phyloP scores from a whole-genome alignment of 257 asterid genomes.

The Nicotiana noctiflora region DNA sequence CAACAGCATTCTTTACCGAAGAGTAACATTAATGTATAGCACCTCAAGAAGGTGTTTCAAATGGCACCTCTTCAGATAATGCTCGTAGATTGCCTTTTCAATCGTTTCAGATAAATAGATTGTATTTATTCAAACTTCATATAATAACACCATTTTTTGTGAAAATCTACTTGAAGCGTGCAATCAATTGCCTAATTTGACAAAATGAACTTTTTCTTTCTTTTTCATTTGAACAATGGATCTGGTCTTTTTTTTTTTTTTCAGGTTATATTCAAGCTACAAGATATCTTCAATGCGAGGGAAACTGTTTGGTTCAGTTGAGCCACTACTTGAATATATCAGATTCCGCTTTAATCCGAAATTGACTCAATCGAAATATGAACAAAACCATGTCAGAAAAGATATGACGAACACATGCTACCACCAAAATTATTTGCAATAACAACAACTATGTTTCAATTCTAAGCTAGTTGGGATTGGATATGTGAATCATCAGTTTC shows the following conservation, averaged over 20 bases:
- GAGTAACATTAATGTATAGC: not conserved
- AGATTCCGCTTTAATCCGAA: not conserved
- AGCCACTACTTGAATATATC: not conserved
- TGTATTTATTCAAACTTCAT: not conserved
- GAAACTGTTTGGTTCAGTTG: not conserved
- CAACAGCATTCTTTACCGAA: not conserved
- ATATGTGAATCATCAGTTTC: not conserved
- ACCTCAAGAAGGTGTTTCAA: not conserved
- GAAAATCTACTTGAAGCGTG: not conserved
- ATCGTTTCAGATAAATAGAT: not conserved
- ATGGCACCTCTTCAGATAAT: not conserved
- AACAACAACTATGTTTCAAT: not conserved
- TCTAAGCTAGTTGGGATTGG: not conserved
- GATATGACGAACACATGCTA: not conserved
- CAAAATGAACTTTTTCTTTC: not conserved
- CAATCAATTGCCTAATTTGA: not conserved
- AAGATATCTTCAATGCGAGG: not conserved
- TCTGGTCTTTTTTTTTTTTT: not conserved
- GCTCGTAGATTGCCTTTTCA: not conserved
- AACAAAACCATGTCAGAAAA: not conserved
- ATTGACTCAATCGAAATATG: not conserved
- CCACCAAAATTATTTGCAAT: not conserved
- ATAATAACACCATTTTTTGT: not conserved
- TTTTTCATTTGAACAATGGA: not conserved
- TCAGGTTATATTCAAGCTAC: not conserved